Base-by-base conservation (phyloP, 495 filamentous ascomycete genomes). In the Talaromyces liani region DNA sequence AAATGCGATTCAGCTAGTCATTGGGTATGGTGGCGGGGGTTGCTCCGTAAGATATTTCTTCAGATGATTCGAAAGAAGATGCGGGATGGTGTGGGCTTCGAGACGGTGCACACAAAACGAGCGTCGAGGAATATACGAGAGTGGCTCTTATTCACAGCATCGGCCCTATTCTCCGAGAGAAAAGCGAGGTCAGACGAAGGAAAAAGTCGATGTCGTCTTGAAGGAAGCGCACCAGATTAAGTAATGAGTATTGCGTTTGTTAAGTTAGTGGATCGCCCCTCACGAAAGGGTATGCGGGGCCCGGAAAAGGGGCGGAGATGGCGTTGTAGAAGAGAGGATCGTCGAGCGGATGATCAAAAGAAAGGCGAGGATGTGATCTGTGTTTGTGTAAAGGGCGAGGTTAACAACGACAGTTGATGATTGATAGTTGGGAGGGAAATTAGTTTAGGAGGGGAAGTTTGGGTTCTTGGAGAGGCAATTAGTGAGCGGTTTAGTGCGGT, bases 91-190 rank as follows among this genome's bases (percentile, higher is more conserved):
- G n/a, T 1, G 1, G 14, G 54, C 4, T 57, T 57, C 54, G 54
- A n/a, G 27, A 58, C 29, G 27, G 22, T 58, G 55, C 49, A 54
- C 24, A 27, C 9, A 29, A 29, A 55, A 25, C 8, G 25, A 55
- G 25, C 51, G 20, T 29, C 6, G 22, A 55, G 51, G 12, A 55
- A 2, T 29, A 16, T 55, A 55, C 10, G 25, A 29, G 24, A n/a
- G 51, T 55, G 22, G 51, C 51, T 14, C 18, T 27, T 24, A 53
- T 8, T 27, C 25, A 55, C 10, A 36, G 6, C 56, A 36, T 58
- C 56, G 56, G 56, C 14, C 8, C 56, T 58, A 33, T 18, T 58
- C 56, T 58, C 56, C 56, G 56, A 36, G 56, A 33, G n/a, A 58
- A 9, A 36, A 29, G 22, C 53, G 56, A 58, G 31, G 56, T 34